phyloP scores from a whole-genome alignment of 2,329 filamentous ascomycete species.

The Claviceps spartinae region DNA sequence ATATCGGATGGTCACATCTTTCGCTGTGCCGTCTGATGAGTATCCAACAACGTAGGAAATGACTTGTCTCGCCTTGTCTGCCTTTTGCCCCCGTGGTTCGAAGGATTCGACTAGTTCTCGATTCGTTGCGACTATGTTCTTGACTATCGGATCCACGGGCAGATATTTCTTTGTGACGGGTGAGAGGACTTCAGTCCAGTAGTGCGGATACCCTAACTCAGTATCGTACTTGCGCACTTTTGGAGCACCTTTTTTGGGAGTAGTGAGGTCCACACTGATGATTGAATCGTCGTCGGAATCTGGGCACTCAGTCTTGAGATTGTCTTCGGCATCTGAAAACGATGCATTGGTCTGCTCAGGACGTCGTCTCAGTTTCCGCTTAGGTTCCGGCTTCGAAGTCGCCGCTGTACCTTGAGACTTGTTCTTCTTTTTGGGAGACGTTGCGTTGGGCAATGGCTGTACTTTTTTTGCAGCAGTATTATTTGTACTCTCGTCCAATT shows the following conservation, averaged over 20 bases:
- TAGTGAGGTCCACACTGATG: constrained; percentile 34
- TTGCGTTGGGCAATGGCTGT: constrained; percentile 3
- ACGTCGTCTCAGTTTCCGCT: neutral
- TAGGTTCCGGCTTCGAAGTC: neutral
- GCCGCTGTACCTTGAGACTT: neutral
- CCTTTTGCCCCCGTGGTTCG: constrained; percentile 70
- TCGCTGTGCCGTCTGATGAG: constrained; percentile 73
- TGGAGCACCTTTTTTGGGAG: constrained; percentile 24
- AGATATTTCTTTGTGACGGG: constrained; percentile 67
- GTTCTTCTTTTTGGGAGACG: constrained; percentile 4
- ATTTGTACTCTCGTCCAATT: neutral
- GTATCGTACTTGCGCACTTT: constrained; percentile 47
- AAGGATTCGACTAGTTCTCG: constrained; percentile 60
- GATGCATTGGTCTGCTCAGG: neutral
- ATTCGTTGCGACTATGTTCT: constrained; percentile 54
- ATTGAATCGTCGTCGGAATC: constrained; percentile 47
- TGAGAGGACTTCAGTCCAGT: constrained; percentile 86
- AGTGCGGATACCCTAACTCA: constrained; percentile 72
- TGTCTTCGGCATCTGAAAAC: constrained; percentile 26
- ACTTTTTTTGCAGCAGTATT: neutral
- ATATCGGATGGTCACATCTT: constrained; percentile 89
- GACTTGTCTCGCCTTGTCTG: constrained; percentile 76
- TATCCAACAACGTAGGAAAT: constrained; percentile 82
- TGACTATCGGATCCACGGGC: constrained; percentile 63
- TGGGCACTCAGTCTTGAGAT: constrained; percentile 23